Conservation (phyloP, 1,139 yeast species). For the Geotrichum macrosporum region DNA sequence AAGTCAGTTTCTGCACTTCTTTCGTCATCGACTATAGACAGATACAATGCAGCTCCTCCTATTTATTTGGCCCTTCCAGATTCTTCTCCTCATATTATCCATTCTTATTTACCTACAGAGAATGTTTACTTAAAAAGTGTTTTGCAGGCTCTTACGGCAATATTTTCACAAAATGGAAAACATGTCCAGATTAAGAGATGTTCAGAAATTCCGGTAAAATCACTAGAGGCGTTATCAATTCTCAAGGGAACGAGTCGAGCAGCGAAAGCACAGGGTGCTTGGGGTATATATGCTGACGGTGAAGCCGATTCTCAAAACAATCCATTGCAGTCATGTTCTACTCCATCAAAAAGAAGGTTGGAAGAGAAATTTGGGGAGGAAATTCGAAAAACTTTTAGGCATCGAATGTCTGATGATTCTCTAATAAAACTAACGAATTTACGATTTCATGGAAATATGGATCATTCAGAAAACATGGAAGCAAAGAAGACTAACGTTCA, state of each 20-base stretch:
- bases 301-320: slow-evolving; percentile 25
- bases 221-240: slow-evolving; percentile 52
- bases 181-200: slow-evolving; percentile 35
- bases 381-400: neutral
- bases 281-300: slow-evolving; percentile 32
- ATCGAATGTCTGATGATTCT: slow-evolving; percentile 1
- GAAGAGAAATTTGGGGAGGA: slow-evolving; percentile 18
- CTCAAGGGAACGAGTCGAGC: slow-evolving; percentile 52
- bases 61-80: slow-evolving; percentile 62
- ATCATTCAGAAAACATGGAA: slow-evolving; percentile 1
- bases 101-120: slow-evolving; percentile 33
- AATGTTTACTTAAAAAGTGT: slow-evolving; percentile 51
- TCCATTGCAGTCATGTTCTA: slow-evolving; percentile 8
- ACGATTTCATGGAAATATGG: slow-evolving; percentile 19
- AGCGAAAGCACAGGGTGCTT: slow-evolving; percentile 30
- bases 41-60: slow-evolving; percentile 49
- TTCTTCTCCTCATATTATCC: slow-evolving; percentile 64
- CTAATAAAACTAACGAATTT: slow-evolving; percentile 11
- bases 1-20: slow-evolving; percentile 26
- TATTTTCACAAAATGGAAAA: slow-evolving; percentile 42
- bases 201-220: slow-evolving; percentile 49
- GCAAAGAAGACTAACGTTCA: slow-evolving; percentile 4
- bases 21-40: slow-evolving; percentile 32
- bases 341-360: slow-evolving; percentile 20
- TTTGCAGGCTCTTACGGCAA: slow-evolving; percentile 54